Evolutionary conservation across 225 moss, liverwort and hornwort genomes (phyloP).

Genomic region (Pseudisothecium myosuroides): DNA sequence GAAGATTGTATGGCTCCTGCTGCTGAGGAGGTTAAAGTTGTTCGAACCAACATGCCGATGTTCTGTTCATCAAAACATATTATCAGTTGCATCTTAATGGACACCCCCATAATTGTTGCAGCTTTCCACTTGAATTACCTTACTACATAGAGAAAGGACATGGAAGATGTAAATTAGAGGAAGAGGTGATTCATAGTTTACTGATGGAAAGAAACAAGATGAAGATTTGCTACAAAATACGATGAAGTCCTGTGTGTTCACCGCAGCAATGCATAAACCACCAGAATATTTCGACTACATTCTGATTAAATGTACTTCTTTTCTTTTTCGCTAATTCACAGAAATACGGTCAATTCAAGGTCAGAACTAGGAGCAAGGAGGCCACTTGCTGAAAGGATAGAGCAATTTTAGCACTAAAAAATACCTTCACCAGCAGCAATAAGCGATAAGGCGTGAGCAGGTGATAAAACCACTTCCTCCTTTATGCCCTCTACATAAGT

Average conservation of each 20-base stretch:
- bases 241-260: neutral
- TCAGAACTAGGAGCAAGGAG: neutral
- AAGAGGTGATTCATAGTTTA: neutral
- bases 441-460: slow-evolving; percentile 88
- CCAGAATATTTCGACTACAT: neutral
- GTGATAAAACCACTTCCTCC: slow-evolving; percentile 95
- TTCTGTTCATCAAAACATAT: slow-evolving; percentile 37
- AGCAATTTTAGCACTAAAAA: neutral
- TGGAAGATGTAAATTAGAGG: neutral
- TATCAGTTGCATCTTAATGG: neutral
- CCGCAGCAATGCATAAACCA: neutral
- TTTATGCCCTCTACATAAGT: slow-evolving; percentile 99
- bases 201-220: neutral
- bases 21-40: slow-evolving; percentile 94
- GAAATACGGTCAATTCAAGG: neutral
- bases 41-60: slow-evolving; percentile 98
- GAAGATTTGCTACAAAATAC: neutral
- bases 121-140: neutral
- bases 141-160: neutral
- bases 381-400: neutral
- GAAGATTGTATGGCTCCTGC: slow-evolving; percentile 97
- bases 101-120: neutral
- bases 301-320: neutral
- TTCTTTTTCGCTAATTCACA: neutral
- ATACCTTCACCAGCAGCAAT: slow-evolving; percentile 99